Conservation (phyloP, 805 yeast genomes). For the Torulaspora gathmanii region DNA sequence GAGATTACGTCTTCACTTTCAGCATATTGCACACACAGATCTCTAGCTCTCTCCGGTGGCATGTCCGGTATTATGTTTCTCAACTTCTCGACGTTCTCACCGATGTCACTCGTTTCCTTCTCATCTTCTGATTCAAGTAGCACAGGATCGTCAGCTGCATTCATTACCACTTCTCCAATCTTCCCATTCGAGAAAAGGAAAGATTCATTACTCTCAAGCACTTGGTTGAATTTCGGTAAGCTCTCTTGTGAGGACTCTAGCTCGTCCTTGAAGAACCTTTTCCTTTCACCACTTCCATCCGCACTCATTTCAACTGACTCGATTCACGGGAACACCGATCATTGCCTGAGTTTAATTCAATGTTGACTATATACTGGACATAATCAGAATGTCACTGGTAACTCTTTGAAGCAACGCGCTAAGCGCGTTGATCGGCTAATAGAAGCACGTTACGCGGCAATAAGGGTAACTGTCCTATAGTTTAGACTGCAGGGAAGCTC, state of each 20-base stretch:
- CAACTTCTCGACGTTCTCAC: conserved; percentile 12
- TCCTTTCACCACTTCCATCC: conserved; percentile 16
- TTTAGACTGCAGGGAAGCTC: background rate
- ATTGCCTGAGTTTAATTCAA: background rate
- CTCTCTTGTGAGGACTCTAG: conserved; percentile 24
- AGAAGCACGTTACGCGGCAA: background rate
- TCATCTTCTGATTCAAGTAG: background rate
- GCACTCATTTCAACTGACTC: background rate
- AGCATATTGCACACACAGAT: conserved; percentile 31
- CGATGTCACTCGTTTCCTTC: background rate
- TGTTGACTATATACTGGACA: background rate
- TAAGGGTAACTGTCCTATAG: background rate
- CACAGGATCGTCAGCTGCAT: background rate
- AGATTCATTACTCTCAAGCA: conserved; percentile 19
- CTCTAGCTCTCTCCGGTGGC: conserved; percentile 15
- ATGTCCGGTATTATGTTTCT: conserved; percentile 38
- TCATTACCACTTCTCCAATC: background rate
- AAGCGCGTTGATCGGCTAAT: conserved; percentile 1
- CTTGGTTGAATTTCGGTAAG: conserved; percentile 7
- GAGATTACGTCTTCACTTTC: conserved; percentile 30
- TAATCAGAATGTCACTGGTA: background rate
- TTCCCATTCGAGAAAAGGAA: conserved; percentile 17
- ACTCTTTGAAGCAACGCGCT: background rate
- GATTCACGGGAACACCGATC: background rate
- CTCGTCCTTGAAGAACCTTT: conserved; percentile 31